Evolutionary conservation across 768 basidiomycete species (phyloP).

Genomic region (Trametes coccinea): DNA sequence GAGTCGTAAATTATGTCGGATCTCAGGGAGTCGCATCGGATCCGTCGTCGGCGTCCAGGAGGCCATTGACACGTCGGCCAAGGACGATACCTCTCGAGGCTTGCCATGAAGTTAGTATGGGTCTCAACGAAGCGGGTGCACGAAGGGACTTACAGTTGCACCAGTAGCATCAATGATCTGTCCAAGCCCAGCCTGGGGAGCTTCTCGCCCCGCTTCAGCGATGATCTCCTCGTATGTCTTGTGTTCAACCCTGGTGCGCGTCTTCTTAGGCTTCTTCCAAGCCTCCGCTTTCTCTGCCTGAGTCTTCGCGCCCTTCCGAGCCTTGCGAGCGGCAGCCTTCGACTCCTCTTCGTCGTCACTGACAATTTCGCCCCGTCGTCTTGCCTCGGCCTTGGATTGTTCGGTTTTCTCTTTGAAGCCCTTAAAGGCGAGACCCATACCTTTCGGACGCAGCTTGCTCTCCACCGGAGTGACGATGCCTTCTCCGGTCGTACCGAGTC

Average conservation of each 20-base stretch:
- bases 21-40: conserved; percentile 87
- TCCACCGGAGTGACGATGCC: conserved; percentile 91
- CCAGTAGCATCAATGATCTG: conserved; percentile 95
- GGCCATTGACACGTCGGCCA: conserved; percentile 73
- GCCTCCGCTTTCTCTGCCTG: conserved; percentile 65
- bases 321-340: conserved; percentile 39
- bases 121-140: background rate
- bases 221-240: conserved; percentile 97
- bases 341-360: conserved; percentile 71
- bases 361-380: conserved; percentile 67
- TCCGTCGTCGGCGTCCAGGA: conserved; percentile 90
- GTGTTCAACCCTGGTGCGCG: conserved; percentile 84
- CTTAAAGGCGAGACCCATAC: conserved; percentile 83
- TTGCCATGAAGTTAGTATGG: conserved; percentile 30
- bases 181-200: conserved; percentile 58
- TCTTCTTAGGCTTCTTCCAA: conserved; percentile 86
- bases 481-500: conserved; percentile 71
- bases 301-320: conserved; percentile 55
- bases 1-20: conserved; percentile 92
- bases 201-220: conserved; percentile 76
- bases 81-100: conserved; percentile 85
- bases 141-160: conserved; percentile 64
- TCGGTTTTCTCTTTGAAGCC: conserved; percentile 89
- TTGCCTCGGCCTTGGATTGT: conserved; percentile 80
- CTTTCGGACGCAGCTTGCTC: conserved; percentile 79